Base-by-base conservation (phyloP, 345 rosid genomes). In the Heritiera fomes region DNA sequence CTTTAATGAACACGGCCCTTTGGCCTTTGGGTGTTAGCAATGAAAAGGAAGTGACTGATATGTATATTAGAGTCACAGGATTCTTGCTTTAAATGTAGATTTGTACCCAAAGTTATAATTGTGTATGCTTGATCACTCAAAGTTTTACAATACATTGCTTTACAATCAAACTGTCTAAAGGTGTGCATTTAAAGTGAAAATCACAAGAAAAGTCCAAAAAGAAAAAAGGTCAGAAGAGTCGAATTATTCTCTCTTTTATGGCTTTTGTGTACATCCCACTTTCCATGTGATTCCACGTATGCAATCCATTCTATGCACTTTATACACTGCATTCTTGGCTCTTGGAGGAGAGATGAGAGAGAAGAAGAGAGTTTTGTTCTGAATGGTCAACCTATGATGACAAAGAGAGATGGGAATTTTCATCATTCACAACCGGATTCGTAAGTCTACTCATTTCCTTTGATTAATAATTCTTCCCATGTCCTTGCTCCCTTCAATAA, bases 241-340 rank as follows among this genome's bases (percentile, higher is more conserved):
- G 60, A 83, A 78, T 78, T 72, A 58, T 82, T 78, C 68, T 78
- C 63, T 78, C 78, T 38, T 52, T 77, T 40, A 50, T 60, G 55
- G 81, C 52, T 50, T 47, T 53, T 20, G 64, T 70, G 75, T 79
- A 68, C 56, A 56, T 17, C 63, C 78, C 82, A 78, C 75, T 82
- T 86, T 71, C 79, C 86, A 83, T 75, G 83, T 75, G 80, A 65
- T 64, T 81, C 84, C 84, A 86, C 81, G 81, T 61, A 77, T 71
- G 83, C 79, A 76, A 77, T 80, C 20, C 58, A 65, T 61, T 66
- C 66, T 53, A 64, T 75, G 56, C 32, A 62, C 78, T 75, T 75
- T 43, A 43, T 75, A 59, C 81, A 72, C 8, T 75, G 84, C 49
- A 78, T 71, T 75, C 47, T 75, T 72, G 64, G 63, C 60, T 18